phyloP scores from a whole-genome alignment of 805 yeast species.

The Lipomyces yamadae region DNA sequence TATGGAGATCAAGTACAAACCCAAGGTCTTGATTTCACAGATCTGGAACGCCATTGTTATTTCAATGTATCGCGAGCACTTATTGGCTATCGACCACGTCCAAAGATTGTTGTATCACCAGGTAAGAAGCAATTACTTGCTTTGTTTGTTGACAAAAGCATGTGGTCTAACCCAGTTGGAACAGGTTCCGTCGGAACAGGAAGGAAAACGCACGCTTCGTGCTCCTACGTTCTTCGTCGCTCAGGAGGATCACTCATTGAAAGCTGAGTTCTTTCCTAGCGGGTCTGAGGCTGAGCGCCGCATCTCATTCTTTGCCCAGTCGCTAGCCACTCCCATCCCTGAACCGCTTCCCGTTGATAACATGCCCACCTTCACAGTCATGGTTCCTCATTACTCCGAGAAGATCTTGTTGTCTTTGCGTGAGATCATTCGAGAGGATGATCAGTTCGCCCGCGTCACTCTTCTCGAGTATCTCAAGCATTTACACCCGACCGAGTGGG shows the following conservation, averaged over 20 bases:
- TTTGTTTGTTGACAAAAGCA: background rate
- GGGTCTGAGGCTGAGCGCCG: constrained; percentile 99
- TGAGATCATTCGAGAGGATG: constrained; percentile 96
- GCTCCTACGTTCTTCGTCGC: constrained; percentile 99
- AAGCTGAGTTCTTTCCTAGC: constrained; percentile 95
- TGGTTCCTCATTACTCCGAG: constrained; percentile 95
- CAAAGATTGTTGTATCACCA: constrained; percentile 97
- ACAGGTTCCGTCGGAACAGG: constrained; percentile 89
- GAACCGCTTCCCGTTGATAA: constrained; percentile 99
- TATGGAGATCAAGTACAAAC: constrained; percentile 98
- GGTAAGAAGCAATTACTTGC: constrained; percentile 36
- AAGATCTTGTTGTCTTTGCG: constrained; percentile 90
- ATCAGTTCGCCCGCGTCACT: constrained; percentile 93
- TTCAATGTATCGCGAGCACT: constrained; percentile 99
- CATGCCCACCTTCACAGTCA: constrained; percentile 98
- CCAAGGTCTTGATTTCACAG: constrained; percentile 96
- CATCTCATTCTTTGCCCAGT: constrained; percentile 98
- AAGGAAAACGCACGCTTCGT: constrained; percentile 96
- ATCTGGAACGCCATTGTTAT: constrained; percentile 99
- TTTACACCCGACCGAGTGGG: constrained; percentile 97
- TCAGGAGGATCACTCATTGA: constrained; percentile 93
- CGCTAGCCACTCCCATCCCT: constrained; percentile 97
- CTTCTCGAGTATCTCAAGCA: constrained; percentile 92
- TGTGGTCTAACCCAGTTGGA: background rate
- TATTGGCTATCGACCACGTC: constrained; percentile 97